Evolutionary conservation across 305 asterid genomes (phyloP).

Genomic region (Rubia balearica): DNA sequence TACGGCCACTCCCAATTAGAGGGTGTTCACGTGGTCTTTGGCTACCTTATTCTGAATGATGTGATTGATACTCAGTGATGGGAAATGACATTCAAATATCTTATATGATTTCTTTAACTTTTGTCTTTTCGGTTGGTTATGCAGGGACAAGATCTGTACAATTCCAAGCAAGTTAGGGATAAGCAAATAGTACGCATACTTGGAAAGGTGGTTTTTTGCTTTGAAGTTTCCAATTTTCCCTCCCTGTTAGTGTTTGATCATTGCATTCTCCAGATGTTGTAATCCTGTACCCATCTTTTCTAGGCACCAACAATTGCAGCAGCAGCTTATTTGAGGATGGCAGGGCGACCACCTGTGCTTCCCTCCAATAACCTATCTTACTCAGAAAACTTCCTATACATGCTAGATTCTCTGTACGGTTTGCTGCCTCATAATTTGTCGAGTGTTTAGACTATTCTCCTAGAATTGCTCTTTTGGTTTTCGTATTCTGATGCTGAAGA

Average conservation of each 20-base stretch:
- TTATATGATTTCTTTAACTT: neutral
- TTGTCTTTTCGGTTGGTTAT: slow-evolving; percentile 12
- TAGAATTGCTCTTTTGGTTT: neutral
- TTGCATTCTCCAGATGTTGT: neutral
- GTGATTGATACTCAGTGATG: neutral
- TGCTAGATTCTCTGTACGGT: slow-evolving; percentile 91
- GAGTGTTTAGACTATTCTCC: neutral
- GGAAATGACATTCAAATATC: neutral
- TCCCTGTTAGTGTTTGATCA: neutral
- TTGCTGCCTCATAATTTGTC: slow-evolving; percentile 17
- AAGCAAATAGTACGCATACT: slow-evolving; percentile 93
- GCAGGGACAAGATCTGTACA: slow-evolving; percentile 89
- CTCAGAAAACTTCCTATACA: slow-evolving; percentile 78
- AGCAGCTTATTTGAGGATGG: slow-evolving; percentile 92
- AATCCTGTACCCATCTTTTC: slow-evolving; percentile 17
- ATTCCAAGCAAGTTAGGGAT: slow-evolving; percentile 88
- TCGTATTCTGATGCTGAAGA: neutral
- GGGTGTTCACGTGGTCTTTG: neutral
- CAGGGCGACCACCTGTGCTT: slow-evolving; percentile 93
- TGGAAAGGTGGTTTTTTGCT: slow-evolving; percentile 52
- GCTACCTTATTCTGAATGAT: neutral
- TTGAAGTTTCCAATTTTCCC: neutral
- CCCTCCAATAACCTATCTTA: slow-evolving; percentile 80
- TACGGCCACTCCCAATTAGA: too few species aligned
- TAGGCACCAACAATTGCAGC: slow-evolving; percentile 98